phyloP scores from a whole-genome alignment of 345 rosid species.

The Cardamine resedifolia region DNA sequence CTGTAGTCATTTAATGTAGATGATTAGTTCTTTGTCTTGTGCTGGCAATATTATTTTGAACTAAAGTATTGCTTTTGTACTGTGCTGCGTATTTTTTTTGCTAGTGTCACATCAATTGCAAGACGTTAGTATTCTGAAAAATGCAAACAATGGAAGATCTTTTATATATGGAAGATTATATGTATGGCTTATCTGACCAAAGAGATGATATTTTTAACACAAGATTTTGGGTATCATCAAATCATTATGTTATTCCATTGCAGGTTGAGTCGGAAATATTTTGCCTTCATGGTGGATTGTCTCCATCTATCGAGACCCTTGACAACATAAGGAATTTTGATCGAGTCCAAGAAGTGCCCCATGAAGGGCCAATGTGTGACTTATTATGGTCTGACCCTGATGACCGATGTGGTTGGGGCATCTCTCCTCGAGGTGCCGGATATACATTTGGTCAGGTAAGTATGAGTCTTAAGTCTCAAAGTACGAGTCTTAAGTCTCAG shows the following conservation, averaged over 20 bases:
- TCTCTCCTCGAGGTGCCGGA: constrained; percentile 97
- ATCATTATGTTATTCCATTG: constrained; percentile 26
- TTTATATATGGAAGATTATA: constrained; percentile 22
- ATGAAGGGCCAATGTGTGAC: constrained; percentile 99
- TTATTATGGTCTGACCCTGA: constrained; percentile 99
- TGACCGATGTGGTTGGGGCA: constrained; percentile 97
- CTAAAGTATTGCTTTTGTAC: constrained; percentile 10
- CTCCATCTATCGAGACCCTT: constrained; percentile 89
- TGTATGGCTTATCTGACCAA: constrained; percentile 21
- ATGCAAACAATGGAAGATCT: constrained; percentile 25
- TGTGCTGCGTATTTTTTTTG: constrained; percentile 9
- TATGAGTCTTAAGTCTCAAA: neutral
- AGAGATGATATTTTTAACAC: neutral
- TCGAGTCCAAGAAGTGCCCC: constrained; percentile 96
- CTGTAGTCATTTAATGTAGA: neutral
- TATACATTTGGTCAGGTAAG: constrained; percentile 95
- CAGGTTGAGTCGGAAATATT: constrained; percentile 97
- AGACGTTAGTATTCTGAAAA: constrained; percentile 32
- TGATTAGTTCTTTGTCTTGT: constrained; percentile 6
- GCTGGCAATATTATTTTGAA: constrained; percentile 13
- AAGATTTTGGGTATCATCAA: neutral
- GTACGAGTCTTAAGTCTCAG: neutral
- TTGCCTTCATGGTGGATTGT: constrained; percentile 91
- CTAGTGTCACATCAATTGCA: constrained; percentile 28
- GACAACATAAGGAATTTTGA: constrained; percentile 91